These are phyloP conservation scores for Pelargonium fulgidum DNA, from an alignment of 441 rosid genomes.

Conservation along the genomic window DNA sequence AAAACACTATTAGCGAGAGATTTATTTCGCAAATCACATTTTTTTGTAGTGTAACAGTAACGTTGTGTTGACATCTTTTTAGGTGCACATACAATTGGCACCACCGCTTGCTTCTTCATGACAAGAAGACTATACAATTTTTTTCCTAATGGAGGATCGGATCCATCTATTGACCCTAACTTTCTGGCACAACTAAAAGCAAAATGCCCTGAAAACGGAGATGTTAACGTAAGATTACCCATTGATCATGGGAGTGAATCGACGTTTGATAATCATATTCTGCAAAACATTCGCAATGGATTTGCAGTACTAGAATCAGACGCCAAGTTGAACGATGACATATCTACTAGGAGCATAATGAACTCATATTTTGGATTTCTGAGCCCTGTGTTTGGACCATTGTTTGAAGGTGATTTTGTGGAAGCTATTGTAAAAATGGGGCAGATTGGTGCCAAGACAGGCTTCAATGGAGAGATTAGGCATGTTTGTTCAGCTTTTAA, in stretches of 20 bases:
- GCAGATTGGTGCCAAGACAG: conserved; percentile 42
- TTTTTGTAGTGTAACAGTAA: no score
- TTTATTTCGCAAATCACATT: no score
- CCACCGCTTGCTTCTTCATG: conserved; percentile 30
- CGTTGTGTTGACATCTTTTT: background rate
- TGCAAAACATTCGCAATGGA: conserved; percentile 19
- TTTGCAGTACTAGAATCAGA: conserved; percentile 21
- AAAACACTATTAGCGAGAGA: no score
- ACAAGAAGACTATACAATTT: conserved; percentile 21
- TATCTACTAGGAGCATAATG: conserved; percentile 9
- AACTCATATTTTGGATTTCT: conserved; percentile 21
- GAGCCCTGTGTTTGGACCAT: conserved; percentile 13
- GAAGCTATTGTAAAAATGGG: conserved; percentile 21
- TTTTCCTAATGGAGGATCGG: conserved; percentile 18
- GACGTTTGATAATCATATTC: conserved; percentile 19
- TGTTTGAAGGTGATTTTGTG: conserved; percentile 20
- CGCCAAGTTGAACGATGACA: conserved; percentile 22
- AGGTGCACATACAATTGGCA: conserved; percentile 26
- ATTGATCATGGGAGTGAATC: conserved; percentile 22
- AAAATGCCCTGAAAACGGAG: conserved; percentile 18
- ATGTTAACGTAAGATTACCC: conserved; percentile 14
- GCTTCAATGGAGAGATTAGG: conserved; percentile 42
- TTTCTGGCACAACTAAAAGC: conserved; percentile 14
- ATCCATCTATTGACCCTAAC: conserved; percentile 15
- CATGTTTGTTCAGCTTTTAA: conserved; percentile 49